Evolutionary conservation across 2,329 filamentous ascomycete genomes (phyloP), one percentile per base, ranked within the genome.

Genomic region (Claviceps sp.): DNA sequence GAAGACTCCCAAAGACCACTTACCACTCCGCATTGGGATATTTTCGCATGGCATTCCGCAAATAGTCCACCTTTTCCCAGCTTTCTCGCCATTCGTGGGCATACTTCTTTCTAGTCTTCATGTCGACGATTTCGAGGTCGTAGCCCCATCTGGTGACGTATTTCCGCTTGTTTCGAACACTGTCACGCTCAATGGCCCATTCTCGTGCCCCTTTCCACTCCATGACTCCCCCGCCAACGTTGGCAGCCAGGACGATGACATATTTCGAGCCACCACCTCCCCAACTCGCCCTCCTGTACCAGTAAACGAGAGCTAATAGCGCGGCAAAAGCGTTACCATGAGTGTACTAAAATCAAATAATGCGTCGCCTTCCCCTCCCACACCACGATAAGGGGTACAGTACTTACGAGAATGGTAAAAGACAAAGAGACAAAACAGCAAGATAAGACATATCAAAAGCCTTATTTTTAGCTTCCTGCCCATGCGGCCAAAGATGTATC

Each of bases 11-110:
- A 23, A 23, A 3, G 20, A 29, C 45, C 22, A 49, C 82, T 68
- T 75, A 95, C 93, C 93, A 98, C 73, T 98, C 91, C 37, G 91
- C 93, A 57, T 95, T 78, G 29, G 93, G 93, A 64, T 97, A 96
- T 67, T 96, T 96, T 64, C 83, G 80, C 77, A 98, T 83, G 45
- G 85, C 83, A 55, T 88, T 86, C 54, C 91, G 82, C 61, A 98
- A 82, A 43, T 88, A 88, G 66, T 98, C 93, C 55, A 96, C 90
- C 74, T 97, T 98, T 70, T 98, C 93, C 93, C 93, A 98, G 66
- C 91, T 94, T 70, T 98, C 93, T 62, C 93, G 81, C 93, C 93
- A 98, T 70, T 98, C 93, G 70, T 98, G 93, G 29, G 93, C 91
- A 66, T 98, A 98, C 58, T 90, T 83, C 72, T 96, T 97, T 78